phyloP scores from a whole-genome alignment of 495 filamentous ascomycete genomes.

The Penicillium paxilli region DNA sequence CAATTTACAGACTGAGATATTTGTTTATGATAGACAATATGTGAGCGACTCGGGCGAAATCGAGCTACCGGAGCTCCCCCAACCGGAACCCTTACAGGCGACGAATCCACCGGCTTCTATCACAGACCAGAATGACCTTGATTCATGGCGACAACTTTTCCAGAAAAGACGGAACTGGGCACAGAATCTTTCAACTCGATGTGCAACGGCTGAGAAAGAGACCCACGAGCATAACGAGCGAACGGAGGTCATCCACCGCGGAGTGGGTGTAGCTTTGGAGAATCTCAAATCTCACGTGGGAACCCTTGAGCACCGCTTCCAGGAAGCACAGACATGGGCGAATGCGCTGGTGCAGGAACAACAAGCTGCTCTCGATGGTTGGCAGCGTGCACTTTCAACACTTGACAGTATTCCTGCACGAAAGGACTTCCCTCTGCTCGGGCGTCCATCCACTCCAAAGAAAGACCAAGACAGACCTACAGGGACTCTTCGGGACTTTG shows the following conservation, averaged over 20 bases:
- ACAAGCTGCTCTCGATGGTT: conserved; percentile 58
- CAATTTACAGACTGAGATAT: conserved; percentile 71
- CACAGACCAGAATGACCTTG: conserved; percentile 67
- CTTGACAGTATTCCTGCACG: conserved; percentile 62
- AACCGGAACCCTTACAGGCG: conserved; percentile 59
- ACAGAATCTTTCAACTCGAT: conserved; percentile 63
- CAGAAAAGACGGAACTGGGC: conserved; percentile 74
- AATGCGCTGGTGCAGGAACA: conserved; percentile 72
- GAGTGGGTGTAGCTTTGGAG: conserved; percentile 72
- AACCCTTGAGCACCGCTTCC: conserved; percentile 69
- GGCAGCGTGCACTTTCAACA: conserved; percentile 65
- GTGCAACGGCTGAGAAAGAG: conserved; percentile 54
- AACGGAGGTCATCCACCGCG: conserved; percentile 69
- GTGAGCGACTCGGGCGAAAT: conserved; percentile 41
- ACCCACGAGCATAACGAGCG: conserved; percentile 59
- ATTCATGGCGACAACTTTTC: conserved; percentile 82
- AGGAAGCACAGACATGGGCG: conserved; percentile 72
- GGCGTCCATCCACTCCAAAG: conserved; percentile 43
- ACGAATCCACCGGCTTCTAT: conserved; percentile 71
- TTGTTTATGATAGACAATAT: conserved; percentile 78
- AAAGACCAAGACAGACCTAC: conserved; percentile 32
- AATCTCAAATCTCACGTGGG: conserved; percentile 80
- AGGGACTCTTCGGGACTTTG: conserved; percentile 67
- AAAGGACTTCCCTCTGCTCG: conserved; percentile 56
- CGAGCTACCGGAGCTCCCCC: conserved; percentile 54